Percentiles rank a stretch among this genome's conserved stretches.
These are phyloP conservation scores for Tylopilus balloui DNA, from an alignment of 768 basidiomycete species.

Conservation along the genomic window DNA sequence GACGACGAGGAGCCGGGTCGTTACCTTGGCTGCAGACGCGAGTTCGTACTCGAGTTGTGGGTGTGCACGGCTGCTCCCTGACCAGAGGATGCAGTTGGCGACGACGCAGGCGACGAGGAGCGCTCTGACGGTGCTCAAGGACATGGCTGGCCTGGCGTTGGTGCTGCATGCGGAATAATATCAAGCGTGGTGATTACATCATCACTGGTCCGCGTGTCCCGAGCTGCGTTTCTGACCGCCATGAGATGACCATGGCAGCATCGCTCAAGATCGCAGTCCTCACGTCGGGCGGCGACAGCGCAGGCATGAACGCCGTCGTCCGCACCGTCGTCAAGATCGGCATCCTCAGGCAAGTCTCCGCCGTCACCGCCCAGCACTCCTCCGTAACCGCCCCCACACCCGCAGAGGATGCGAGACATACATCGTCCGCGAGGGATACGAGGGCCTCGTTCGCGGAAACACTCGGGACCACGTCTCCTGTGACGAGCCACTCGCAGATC, in stretches of 20 bases:
- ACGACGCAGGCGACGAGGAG: conserved; percentile 50
- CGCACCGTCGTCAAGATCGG: conserved; percentile 90
- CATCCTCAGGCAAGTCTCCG: conserved; percentile 69
- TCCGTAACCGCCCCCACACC: not conserved
- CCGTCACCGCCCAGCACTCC: too few relatives aligned
- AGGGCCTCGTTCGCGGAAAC: conserved; percentile 93
- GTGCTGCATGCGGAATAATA: not conserved
- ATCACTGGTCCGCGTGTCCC: not conserved
- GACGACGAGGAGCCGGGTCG: not conserved
- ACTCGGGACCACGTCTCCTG: conserved; percentile 31
- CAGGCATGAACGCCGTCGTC: conserved; percentile 96
- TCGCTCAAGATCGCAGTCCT: conserved; percentile 88
- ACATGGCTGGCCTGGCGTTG: conserved; percentile 35
- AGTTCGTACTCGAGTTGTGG: not conserved
- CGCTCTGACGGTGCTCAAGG: conserved; percentile 40
- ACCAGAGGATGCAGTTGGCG: conserved; percentile 53
- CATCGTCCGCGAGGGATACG: conserved; percentile 97
- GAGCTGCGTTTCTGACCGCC: not conserved
- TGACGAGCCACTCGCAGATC: conserved; percentile 29
- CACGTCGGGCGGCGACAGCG: conserved; percentile 95
- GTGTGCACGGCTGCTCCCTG: not conserved
- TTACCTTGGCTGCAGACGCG: not conserved
- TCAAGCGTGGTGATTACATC: conserved; percentile 12
- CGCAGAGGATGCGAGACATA: conserved; percentile 86
- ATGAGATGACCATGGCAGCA: not conserved